Evolutionary conservation across 176 grass and related monocot genomes (phyloP).

Genomic region (Echinochloa phyllopogon): DNA sequence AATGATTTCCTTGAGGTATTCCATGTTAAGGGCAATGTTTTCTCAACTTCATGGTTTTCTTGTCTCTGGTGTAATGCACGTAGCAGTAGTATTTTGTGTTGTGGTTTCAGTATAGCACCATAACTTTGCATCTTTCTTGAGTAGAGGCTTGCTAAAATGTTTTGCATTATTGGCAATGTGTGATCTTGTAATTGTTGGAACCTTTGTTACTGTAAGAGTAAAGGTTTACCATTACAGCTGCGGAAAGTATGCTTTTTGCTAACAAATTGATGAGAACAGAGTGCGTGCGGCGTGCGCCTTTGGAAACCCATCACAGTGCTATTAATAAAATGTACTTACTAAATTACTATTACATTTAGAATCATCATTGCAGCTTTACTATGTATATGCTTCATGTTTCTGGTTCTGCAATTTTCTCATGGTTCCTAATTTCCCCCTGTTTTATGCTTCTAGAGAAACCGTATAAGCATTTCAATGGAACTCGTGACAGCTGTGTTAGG

Average conservation of each 20-base stretch:
- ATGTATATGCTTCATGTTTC: background rate
- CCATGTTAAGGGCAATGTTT: slow-evolving; percentile 16
- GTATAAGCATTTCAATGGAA: slow-evolving; percentile 95
- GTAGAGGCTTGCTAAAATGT: background rate
- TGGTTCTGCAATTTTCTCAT: slow-evolving; percentile 27
- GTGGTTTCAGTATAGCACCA: slow-evolving; percentile 2
- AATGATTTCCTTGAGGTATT: slow-evolving; percentile 89
- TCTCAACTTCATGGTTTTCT: background rate
- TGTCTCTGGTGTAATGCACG: background rate
- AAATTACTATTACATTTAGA: slow-evolving; percentile 8
- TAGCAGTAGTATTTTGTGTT: background rate
- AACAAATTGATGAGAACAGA: background rate
- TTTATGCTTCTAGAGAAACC: slow-evolving; percentile 66
- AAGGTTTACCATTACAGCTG: background rate
- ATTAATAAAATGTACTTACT: background rate
- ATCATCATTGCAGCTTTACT: background rate
- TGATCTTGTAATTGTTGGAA: background rate
- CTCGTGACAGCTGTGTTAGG: slow-evolving; percentile 96
- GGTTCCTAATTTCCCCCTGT: slow-evolving; percentile 25
- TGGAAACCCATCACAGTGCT: background rate
- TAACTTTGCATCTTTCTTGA: background rate
- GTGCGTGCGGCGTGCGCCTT: background rate
- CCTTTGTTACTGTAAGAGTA: background rate
- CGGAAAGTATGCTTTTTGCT: background rate
- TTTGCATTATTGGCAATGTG: background rate